Evolutionary conservation across 768 basidiomycete species (phyloP).

Genomic region (Filobasidium floriforme): DNA sequence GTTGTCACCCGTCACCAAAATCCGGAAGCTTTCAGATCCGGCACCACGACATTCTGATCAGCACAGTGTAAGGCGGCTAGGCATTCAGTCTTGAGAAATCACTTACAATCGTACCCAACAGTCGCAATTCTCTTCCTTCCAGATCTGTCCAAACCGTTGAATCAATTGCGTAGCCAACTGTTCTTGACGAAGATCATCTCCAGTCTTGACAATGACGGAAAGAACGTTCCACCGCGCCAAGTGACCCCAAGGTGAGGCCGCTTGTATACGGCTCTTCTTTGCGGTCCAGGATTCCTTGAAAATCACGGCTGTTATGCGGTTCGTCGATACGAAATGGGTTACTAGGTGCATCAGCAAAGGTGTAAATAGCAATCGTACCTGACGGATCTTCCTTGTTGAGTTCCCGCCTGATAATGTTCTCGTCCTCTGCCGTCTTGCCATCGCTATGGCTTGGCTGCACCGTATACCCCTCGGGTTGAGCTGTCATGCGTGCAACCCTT

Average conservation of each 20-base stretch:
- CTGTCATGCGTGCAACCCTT: slow-evolving; percentile 80
- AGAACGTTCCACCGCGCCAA: slow-evolving; percentile 66
- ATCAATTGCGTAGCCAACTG: slow-evolving; percentile 94
- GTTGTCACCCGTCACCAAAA: slow-evolving; percentile 82
- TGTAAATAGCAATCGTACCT: slow-evolving; percentile 44
- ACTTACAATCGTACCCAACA: slow-evolving; percentile 86
- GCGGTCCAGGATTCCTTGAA: slow-evolving; percentile 91
- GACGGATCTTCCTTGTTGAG: slow-evolving; percentile 92
- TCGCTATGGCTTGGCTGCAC: slow-evolving; percentile 43
- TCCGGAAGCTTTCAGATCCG: slow-evolving; percentile 67
- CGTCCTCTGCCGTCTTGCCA: slow-evolving; percentile 74
- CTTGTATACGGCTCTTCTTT: slow-evolving; percentile 92
- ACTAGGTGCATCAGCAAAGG: background rate
- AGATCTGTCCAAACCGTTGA: slow-evolving; percentile 82
- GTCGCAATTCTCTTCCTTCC: slow-evolving; percentile 82
- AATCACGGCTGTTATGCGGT: slow-evolving; percentile 56
- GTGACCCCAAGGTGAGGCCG: slow-evolving; percentile 92
- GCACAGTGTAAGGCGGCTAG: too few relatives aligned
- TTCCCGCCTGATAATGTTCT: slow-evolving; percentile 84
- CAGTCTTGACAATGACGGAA: slow-evolving; percentile 97
- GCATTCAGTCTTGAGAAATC: background rate
- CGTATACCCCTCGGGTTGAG: slow-evolving; percentile 39
- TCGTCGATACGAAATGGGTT: background rate
- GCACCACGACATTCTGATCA: background rate
- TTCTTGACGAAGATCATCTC: slow-evolving; percentile 91